Evolutionary conservation across 2,329 filamentous ascomycete species (phyloP), one percentile per base, ranked within the genome.

Genomic region (Blastomyces parvus): DNA sequence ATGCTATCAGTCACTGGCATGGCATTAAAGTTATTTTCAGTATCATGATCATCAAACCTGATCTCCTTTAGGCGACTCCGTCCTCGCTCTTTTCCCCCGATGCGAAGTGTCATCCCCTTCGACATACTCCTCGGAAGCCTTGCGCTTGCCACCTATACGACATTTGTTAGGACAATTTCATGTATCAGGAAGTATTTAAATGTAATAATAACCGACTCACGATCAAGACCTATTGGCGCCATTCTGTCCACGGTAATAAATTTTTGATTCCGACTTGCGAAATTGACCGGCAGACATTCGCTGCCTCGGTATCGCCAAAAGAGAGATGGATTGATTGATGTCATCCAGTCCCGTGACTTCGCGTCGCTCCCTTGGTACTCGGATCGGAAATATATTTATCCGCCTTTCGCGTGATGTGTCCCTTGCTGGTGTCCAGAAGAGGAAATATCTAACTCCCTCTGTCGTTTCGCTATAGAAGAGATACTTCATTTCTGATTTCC

Each of bases 41-140:
- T 9, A 38, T 27, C 25, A 7, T 8, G 9, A 19, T 52, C 8
- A 56, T 40, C 63, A 60, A 66, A 77, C 76, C 70, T 74, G 71
- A 33, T 61, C 62, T 38, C 70, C 73, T 65, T 73, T 73, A 5
- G 76, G 78, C 11, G 79, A 79, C 64, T 78, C 77, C 19, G 79
- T 80, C 66, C 79, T 77, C 61, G 80, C 78, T 66, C 80, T 81
- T 72, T 82, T 82, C 66, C 71, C 76, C 64, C 73, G 76, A 65
- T 77, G 76, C 59, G 74, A 73, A 53, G 74, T 75, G 65, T 78
- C 74, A 65, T 74, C 75, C 38, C 66, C 59, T 68, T 73, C 76
- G 67, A 76, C 74, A 48, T 73, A 73, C 65, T 81, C 79, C 65
- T 81, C 78, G n/a, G 77, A 79, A 57, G 79, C 80, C 69, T 82